These are phyloP conservation scores for Pelargonium australe DNA, from an alignment of 441 rosid genomes.

Conservation along the genomic window DNA sequence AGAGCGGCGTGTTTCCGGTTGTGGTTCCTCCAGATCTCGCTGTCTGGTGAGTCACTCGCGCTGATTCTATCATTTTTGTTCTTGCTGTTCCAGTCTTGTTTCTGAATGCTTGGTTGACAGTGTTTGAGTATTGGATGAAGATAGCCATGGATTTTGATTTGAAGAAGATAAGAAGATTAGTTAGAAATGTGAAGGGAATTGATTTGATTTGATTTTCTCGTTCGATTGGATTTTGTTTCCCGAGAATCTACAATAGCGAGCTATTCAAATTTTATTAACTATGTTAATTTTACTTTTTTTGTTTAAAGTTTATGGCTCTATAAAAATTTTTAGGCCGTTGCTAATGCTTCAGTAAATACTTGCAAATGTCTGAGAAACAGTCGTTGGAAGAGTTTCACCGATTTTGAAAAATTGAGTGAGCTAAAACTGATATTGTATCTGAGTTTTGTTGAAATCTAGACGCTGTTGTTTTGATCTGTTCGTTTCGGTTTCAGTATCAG, in stretches of 20 bases:
- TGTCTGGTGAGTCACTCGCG: conserved; percentile 20
- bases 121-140: neutral
- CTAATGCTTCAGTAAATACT: conserved; percentile 19
- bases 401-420: too few relatives aligned
- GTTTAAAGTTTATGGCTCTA: neutral
- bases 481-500: too few relatives aligned
- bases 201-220: neutral
- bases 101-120: neutral
- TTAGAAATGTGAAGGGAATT: too few relatives aligned
- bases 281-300: too few relatives aligned
- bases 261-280: too few relatives aligned
- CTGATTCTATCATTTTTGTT: neutral
- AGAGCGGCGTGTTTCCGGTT: conserved; percentile 4
- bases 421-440: too few relatives aligned
- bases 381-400: neutral
- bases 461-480: too few relatives aligned
- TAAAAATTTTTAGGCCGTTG: conserved; percentile 24
- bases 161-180: too few relatives aligned
- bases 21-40: conserved; percentile 21
- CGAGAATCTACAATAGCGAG: too few relatives aligned
- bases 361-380: conserved; percentile 9
- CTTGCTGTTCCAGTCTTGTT: neutral
- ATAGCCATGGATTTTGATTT: too few relatives aligned
- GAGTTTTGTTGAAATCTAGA: too few relatives aligned
- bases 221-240: too few relatives aligned